phyloP scores from a whole-genome alignment of 768 basidiomycete genomes.

The Wakefieldia striispora region DNA sequence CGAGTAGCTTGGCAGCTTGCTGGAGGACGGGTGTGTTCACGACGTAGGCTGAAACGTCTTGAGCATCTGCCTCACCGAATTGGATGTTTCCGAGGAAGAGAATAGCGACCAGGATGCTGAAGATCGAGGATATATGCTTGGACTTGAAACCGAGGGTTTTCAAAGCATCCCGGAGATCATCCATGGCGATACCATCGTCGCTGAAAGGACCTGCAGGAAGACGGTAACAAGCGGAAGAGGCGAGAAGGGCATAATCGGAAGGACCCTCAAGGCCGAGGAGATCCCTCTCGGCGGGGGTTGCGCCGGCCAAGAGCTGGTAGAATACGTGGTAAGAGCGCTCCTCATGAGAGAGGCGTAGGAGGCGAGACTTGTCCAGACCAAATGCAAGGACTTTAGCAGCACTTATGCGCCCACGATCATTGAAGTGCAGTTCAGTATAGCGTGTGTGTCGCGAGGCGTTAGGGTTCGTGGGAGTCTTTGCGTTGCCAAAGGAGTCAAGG shows the following conservation, averaged over 20 bases:
- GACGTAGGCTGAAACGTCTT: constrained; percentile 53
- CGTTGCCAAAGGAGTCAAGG: constrained; percentile 63
- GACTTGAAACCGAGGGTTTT: constrained; percentile 60
- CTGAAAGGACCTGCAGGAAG: constrained; percentile 63
- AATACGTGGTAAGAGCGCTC: constrained; percentile 67
- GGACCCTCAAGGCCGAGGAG: constrained; percentile 52
- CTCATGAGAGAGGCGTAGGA: constrained; percentile 51
- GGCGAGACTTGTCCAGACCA: constrained; percentile 61
- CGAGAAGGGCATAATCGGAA: constrained; percentile 55
- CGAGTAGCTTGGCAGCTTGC: constrained; percentile 48
- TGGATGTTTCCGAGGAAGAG: constrained; percentile 57
- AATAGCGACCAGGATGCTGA: constrained; percentile 50
- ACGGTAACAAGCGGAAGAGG: constrained; percentile 60
- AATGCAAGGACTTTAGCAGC: constrained; percentile 59
- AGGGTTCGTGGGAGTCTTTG: constrained; percentile 61
- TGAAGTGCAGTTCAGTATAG: constrained; percentile 63
- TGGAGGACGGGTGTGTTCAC: constrained; percentile 47
- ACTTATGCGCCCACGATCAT: constrained; percentile 50
- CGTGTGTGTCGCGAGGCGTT: constrained; percentile 62
- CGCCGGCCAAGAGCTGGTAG: constrained; percentile 63
- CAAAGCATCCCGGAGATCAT: constrained; percentile 55
- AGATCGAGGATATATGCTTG: constrained; percentile 55
- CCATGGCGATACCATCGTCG: constrained; percentile 57
- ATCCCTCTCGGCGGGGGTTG: constrained; percentile 54
- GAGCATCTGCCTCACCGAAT: constrained; percentile 53